Conservation (phyloP, 108 stramenopile genomes). For the Skeletonema potamos region DNA sequence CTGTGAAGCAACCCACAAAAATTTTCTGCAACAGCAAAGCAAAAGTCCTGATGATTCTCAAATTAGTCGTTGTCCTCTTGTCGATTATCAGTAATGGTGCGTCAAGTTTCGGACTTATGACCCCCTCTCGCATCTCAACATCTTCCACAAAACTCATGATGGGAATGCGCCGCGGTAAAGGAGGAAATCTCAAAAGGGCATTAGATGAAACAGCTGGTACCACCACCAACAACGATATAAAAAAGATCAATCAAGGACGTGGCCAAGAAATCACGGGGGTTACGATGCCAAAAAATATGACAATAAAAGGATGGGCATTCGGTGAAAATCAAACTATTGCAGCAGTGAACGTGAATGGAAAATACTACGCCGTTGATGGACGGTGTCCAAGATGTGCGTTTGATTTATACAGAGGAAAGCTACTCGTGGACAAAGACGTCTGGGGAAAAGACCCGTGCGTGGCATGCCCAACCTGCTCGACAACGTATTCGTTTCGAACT, state of each 20-base stretch:
- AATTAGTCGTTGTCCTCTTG: background rate
- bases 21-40: too few species aligned
- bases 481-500: conserved; percentile 63
- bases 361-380: conserved; percentile 65
- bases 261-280: conserved; percentile 90
- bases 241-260: conserved; percentile 54
- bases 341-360: conserved; percentile 71
- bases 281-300: conserved; percentile 60
- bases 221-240: conserved; percentile 6
- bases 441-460: conserved; percentile 54
- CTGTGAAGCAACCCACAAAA: too few species aligned
- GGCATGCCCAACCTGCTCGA: conserved; percentile 82
- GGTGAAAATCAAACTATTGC: conserved; percentile 67
- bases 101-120: background rate
- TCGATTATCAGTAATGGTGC: background rate
- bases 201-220: conserved; percentile 8
- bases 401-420: background rate
- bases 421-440: background rate
- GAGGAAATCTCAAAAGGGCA: conserved; percentile 43
- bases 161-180: conserved; percentile 50
- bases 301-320: conserved; percentile 84
- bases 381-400: conserved; percentile 70
- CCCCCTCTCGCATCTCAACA: background rate
- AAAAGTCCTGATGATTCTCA: too few species aligned
- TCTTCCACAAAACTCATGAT: conserved; percentile 49